phyloP scores from a whole-genome alignment of 176 grass and related monocot genomes.

The Musa schizocarpa region DNA sequence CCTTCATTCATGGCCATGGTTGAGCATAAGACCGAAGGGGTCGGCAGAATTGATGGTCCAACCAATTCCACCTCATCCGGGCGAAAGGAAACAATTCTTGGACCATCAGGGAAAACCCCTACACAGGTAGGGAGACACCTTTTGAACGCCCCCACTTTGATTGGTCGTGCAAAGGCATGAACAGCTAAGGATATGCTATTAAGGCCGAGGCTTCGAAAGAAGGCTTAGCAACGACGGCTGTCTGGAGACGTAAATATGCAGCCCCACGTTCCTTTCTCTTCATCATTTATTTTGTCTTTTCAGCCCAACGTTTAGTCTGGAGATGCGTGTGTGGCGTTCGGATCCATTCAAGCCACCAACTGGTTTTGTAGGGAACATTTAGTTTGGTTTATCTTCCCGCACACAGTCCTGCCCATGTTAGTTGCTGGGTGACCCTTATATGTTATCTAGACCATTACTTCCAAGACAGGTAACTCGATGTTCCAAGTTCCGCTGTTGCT shows the following conservation, averaged over 20 bases:
- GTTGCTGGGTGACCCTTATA: no score
- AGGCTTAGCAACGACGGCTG: conserved; percentile 57
- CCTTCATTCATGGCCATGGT: conserved; percentile 43
- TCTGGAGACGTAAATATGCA: conserved; percentile 61
- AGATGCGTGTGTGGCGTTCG: neutral
- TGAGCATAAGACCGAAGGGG: conserved; percentile 59
- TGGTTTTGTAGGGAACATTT: neutral
- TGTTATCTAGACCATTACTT: no score
- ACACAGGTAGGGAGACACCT: conserved; percentile 27
- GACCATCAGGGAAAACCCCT: conserved; percentile 60
- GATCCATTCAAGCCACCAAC: neutral
- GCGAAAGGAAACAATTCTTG: conserved; percentile 57
- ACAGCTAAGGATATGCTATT: neutral
- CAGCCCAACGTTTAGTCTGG: neutral
- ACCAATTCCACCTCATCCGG: conserved; percentile 70
- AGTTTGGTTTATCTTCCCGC: neutral
- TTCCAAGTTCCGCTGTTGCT: no score
- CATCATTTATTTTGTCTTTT: neutral
- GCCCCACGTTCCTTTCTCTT: conserved; percentile 26
- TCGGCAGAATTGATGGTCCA: conserved; percentile 82
- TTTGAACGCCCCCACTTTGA: conserved; percentile 10
- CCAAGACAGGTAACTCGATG: no score
- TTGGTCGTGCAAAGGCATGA: conserved; percentile 19
- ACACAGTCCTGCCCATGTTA: neutral
- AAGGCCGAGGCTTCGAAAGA: conserved; percentile 27